Percentiles rank a stretch among this genome's conserved stretches.
Conservation (phyloP, 2,329 filamentous ascomycete species). For the Trichoderma endophyticum region DNA sequence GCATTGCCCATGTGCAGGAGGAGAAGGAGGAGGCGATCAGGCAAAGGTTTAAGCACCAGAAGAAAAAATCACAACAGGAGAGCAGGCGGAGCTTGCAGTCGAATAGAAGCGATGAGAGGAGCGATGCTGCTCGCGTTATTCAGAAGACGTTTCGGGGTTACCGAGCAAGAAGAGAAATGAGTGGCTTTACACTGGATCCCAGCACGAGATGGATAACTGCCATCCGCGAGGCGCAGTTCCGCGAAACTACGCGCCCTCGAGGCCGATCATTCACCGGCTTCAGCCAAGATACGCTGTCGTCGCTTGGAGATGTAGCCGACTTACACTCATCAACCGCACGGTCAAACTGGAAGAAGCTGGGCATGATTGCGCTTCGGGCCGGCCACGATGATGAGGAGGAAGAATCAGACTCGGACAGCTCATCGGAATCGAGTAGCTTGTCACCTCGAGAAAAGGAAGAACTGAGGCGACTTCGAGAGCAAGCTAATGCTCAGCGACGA, state of each 20-base stretch:
- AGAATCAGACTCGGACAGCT: slow-evolving; percentile 40
- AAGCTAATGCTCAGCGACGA: slow-evolving; percentile 55
- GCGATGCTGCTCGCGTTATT: slow-evolving; percentile 54
- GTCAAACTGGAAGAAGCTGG: slow-evolving; percentile 72
- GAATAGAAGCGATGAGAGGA: slow-evolving; percentile 23
- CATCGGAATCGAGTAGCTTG: slow-evolving; percentile 29
- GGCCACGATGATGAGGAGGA: slow-evolving; percentile 60
- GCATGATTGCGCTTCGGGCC: slow-evolving; percentile 67
- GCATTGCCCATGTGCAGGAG: slow-evolving; percentile 49
- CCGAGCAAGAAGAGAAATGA: slow-evolving; percentile 65
- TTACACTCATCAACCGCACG: slow-evolving; percentile 44
- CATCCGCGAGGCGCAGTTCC: slow-evolving; percentile 54
- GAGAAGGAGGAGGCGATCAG: slow-evolving; percentile 44
- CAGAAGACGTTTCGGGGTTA: slow-evolving; percentile 78
- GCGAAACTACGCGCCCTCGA: slow-evolving; percentile 47
- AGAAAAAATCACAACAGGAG: slow-evolving; percentile 35
- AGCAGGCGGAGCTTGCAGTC: slow-evolving; percentile 26
- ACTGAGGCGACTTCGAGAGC: slow-evolving; percentile 40
- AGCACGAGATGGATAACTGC: slow-evolving; percentile 69
- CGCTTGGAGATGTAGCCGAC: slow-evolving; percentile 21
- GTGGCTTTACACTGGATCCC: slow-evolving; percentile 67
- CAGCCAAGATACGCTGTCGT: slow-evolving; percentile 11
- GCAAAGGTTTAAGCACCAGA: slow-evolving; percentile 39
- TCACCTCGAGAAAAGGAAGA: slow-evolving; percentile 40
- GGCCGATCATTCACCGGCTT: slow-evolving; percentile 28